phyloP scores from a whole-genome alignment of 2,329 filamentous ascomycete species.

The Chrysosphaeria jannelii region DNA sequence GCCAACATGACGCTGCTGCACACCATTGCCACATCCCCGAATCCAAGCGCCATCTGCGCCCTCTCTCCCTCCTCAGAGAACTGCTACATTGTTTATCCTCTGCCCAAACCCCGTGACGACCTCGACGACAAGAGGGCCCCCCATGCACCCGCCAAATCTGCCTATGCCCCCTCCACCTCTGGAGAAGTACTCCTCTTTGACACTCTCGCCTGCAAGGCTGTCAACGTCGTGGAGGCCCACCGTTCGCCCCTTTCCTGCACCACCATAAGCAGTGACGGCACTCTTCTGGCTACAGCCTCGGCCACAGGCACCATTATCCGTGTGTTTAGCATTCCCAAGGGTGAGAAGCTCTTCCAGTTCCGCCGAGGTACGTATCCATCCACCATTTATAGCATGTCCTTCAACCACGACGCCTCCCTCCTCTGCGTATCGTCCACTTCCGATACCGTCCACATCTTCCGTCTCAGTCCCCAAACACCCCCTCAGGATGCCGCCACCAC shows the following conservation, averaged over 20 bases:
- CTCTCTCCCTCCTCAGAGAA: constrained; percentile 84
- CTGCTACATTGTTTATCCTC: constrained; percentile 81
- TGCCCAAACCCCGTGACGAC: constrained; percentile 42
- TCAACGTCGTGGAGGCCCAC: constrained; percentile 89
- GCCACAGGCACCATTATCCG: constrained; percentile 95
- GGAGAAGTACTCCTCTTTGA: constrained; percentile 89
- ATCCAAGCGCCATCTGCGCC: constrained; percentile 70
- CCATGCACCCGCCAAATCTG: constrained; percentile 57
- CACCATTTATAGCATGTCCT: constrained; percentile 95
- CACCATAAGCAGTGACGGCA: constrained; percentile 76
- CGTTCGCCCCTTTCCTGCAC: constrained; percentile 74
- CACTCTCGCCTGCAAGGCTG: constrained; percentile 60
- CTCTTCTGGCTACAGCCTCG: constrained; percentile 71
- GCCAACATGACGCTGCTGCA: constrained; percentile 90
- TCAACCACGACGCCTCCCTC: constrained; percentile 78
- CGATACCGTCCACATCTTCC: constrained; percentile 91
- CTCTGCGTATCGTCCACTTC: constrained; percentile 89
- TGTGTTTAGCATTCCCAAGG: constrained; percentile 74
- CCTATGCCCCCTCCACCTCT: constrained; percentile 55
- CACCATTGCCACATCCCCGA: constrained; percentile 81
- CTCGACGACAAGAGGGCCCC: constrained; percentile 25
- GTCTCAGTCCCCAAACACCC: constrained; percentile 33
- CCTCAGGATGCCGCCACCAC: constrained; percentile 12
- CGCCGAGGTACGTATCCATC: constrained; percentile 83
- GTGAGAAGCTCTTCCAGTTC: constrained; percentile 88